Base-by-base conservation (phyloP, 2,329 filamentous ascomycete species). In the Gliomastix tumulicola region DNA sequence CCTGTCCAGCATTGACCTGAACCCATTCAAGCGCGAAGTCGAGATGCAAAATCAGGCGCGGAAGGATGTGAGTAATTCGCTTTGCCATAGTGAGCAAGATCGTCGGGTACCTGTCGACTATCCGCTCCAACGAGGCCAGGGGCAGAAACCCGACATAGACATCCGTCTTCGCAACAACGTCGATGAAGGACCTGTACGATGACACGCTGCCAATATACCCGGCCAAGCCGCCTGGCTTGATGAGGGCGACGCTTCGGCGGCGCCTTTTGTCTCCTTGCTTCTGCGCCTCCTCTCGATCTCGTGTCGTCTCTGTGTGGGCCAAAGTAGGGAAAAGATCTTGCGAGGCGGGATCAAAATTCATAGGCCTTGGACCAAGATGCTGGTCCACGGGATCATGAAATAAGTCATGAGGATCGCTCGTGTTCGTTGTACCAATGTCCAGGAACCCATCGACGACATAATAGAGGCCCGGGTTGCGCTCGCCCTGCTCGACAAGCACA, bases 11-110 rank as follows among this genome's bases (percentile, higher is more conserved):
- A 59, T 88, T 88, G 42, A 98, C 88, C 54, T 98, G 94, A 4
- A 96, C 82, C 92, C 94, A 98, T 65, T 98, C 94, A 15, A 98
- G 70, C 5, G 92, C 92, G 62, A 98, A 98, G 59, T 98, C 92
- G 44, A 98, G 97, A 52, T 98, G 92, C 13, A 96, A 69, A 43
- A 98, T 89, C 36, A 98, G 67, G 12, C 87, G 80, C 1, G 94
- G 92, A 5, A 98, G 67, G 6, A 98, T 76, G 43, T 81, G 89
- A 0, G 94, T 97, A 41, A 98, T 66, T 33, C 92, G 74, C 62
- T 98, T 98, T 1, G 92, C 92, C 82, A 98, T 89, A 0, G 94
- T 98, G 32, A 98, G 68, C 9, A 98, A 66, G 4, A 97, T 84
- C 28, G 95, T 86, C 0, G 92, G 92, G 53, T 96, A 92, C 46